Percentiles rank a stretch among this genome's conserved stretches.
phyloP scores from a whole-genome alignment of 2,329 filamentous ascomycete genomes.

The Trichoderma sp. region DNA sequence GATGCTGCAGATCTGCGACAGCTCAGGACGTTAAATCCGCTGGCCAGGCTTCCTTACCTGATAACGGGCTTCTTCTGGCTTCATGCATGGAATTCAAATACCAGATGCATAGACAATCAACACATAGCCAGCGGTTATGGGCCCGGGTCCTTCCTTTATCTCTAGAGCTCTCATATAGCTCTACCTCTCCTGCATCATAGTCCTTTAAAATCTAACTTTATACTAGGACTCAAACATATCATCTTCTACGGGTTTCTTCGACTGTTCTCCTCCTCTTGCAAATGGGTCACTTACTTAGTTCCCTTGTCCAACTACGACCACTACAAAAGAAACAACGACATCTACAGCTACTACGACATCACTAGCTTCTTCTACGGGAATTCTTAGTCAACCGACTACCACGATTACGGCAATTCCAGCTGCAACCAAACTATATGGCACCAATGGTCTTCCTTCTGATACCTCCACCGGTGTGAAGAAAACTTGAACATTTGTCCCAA shows the following conservation, averaged over 20 bases:
- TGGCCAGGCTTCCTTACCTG: neutral
- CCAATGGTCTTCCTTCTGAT: neutral
- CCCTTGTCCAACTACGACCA: neutral
- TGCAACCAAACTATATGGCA: neutral
- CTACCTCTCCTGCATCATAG: neutral
- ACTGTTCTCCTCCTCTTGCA: neutral
- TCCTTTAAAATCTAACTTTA: neutral
- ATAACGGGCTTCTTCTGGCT: neutral
- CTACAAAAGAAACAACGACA: neutral
- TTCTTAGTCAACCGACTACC: neutral
- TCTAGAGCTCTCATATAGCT: neutral
- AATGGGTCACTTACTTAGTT: neutral
- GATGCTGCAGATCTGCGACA: neutral
- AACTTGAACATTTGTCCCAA: neutral
- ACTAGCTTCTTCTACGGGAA: neutral
- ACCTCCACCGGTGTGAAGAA: neutral
- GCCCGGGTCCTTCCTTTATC: neutral
- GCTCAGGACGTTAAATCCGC: neutral
- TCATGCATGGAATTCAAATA: neutral
- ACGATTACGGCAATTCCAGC: neutral
- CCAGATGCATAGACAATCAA: neutral
- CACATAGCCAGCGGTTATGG: neutral
- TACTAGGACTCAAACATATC: neutral
- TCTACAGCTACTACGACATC: neutral
- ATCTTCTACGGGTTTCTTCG: neutral